phyloP scores from a whole-genome alignment of 2,329 filamentous ascomycete genomes.

The Knoxdaviesia capensis region DNA sequence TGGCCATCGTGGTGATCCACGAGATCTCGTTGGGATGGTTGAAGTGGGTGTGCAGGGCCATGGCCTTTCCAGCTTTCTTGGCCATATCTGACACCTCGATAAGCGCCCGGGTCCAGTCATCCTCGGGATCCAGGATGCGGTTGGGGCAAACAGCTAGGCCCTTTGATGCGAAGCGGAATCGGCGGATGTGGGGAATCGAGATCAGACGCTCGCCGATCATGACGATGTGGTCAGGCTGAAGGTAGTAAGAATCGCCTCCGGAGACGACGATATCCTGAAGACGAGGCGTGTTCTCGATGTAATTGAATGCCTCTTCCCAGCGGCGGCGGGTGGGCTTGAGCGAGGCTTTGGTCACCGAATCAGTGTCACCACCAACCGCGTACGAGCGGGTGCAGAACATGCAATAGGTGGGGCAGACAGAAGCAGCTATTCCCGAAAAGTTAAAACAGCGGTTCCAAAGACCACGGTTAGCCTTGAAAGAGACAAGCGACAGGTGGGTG shows the following conservation, averaged over 20 bases:
- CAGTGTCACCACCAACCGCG: constrained; percentile 33
- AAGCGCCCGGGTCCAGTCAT: constrained; percentile 32
- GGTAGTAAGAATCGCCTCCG: constrained; percentile 39
- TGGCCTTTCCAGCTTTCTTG: constrained; percentile 31
- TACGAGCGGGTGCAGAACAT: constrained; percentile 41
- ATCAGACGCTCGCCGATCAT: constrained; percentile 35
- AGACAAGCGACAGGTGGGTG: no score
- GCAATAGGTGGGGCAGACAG: constrained; percentile 43
- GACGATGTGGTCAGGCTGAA: constrained; percentile 28
- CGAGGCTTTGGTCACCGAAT: constrained; percentile 23
- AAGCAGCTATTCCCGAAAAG: constrained; percentile 21
- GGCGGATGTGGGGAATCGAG: constrained; percentile 33
- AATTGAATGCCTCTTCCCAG: constrained; percentile 36
- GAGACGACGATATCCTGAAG: constrained; percentile 42
- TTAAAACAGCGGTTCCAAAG: no score
- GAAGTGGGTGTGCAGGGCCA: constrained; percentile 45
- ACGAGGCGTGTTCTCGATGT: constrained; percentile 28
- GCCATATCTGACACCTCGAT: constrained; percentile 29
- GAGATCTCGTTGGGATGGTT: constrained; percentile 42
- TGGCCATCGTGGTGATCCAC: constrained; percentile 33
- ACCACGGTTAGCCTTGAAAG: background rate
- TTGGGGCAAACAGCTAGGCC: constrained; percentile 38
- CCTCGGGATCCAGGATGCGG: constrained; percentile 28
- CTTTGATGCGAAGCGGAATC: constrained; percentile 41
- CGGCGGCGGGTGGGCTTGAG: constrained; percentile 18